These are phyloP conservation scores for Sporothrix curviconia DNA, from an alignment of 2,329 filamentous ascomycete genomes.

Conservation along the genomic window DNA sequence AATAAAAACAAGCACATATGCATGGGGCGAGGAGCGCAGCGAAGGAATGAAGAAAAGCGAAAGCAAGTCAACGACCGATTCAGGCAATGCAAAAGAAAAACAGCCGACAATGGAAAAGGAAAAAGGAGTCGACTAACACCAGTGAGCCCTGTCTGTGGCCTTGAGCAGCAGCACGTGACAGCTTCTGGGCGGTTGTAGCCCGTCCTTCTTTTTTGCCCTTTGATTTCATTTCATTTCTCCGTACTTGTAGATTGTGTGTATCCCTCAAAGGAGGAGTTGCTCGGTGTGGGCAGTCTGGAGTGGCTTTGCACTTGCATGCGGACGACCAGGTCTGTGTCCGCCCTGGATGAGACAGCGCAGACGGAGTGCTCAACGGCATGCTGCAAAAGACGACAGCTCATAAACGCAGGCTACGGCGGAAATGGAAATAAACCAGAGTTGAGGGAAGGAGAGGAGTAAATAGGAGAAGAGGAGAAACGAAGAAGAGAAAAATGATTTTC, in stretches of 20 bases:
- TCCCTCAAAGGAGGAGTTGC: no score
- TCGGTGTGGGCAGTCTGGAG: background rate
- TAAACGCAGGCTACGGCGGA: background rate
- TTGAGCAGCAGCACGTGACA: conserved; percentile 3
- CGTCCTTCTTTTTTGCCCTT: background rate
- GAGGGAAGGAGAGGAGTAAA: no score
- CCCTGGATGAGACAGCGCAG: background rate
- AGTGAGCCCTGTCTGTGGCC: no score
- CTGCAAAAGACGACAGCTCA: background rate
- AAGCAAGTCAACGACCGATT: no score
- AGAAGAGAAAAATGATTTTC: background rate
- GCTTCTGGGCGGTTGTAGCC: background rate
- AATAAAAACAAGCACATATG: background rate
- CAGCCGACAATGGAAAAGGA: no score
- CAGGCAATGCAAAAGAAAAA: no score
- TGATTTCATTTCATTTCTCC: no score
- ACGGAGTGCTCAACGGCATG: background rate
- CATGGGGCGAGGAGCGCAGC: background rate
- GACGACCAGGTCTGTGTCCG: background rate
- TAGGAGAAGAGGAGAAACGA: background rate
- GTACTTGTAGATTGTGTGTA: no score
- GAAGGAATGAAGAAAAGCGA: background rate
- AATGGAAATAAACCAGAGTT: no score
- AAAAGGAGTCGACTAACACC: no score
- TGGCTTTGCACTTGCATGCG: background rate